Evolutionary conservation across 768 basidiomycete species (phyloP).

Genomic region (Sporobolomyces phaffii): DNA sequence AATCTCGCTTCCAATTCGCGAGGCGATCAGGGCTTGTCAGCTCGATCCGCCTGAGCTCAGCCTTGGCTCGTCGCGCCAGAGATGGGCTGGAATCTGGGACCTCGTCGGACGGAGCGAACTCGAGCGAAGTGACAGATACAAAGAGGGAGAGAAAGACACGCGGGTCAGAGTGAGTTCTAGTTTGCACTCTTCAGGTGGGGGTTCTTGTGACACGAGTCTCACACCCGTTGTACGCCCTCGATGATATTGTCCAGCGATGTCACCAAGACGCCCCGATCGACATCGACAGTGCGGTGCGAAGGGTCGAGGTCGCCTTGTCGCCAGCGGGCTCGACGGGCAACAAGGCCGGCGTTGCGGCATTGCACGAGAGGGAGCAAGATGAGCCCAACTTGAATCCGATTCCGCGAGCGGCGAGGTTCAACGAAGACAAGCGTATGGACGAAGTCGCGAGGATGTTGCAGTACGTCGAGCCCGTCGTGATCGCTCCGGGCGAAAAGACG

Average conservation of each 20-base stretch:
- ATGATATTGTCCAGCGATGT: too few relatives aligned
- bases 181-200: too few relatives aligned
- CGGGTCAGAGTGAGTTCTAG: too few relatives aligned
- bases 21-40: conserved; percentile 79
- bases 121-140: too few relatives aligned
- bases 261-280: too few relatives aligned
- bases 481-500: conserved; percentile 65
- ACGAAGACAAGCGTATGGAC: conserved; percentile 78
- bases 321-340: too few relatives aligned
- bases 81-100: conserved; percentile 59
- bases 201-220: too few relatives aligned
- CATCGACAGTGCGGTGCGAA: too few relatives aligned
- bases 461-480: conserved; percentile 63
- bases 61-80: too few relatives aligned
- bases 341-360: not conserved
- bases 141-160: not conserved
- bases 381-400: not conserved
- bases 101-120: conserved; percentile 65
- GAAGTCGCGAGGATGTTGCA: conserved; percentile 88
- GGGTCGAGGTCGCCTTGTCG: not conserved
- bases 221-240: too few relatives aligned
- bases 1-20: conserved; percentile 61
- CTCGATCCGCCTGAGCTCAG: conserved; percentile 57
- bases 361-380: not conserved
- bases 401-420: conserved; percentile 56